Base-by-base conservation (phyloP, 352 stramenopile species). In the Pythium utonaiense region DNA sequence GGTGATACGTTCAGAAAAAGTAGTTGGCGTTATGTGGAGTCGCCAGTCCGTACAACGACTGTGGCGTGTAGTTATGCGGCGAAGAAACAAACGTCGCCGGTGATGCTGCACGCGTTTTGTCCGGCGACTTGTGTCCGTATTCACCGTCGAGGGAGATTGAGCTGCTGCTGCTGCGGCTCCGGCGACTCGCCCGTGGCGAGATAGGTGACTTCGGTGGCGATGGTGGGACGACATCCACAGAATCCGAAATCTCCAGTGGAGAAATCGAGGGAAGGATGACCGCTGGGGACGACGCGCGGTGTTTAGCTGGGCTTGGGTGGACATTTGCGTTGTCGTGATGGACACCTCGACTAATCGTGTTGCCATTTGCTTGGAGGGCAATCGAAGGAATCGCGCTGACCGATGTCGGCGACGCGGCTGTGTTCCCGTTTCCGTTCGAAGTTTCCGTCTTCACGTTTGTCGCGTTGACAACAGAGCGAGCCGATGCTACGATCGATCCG, bases 11-110 rank as follows among this genome's bases (percentile, higher is more conserved):
- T 68, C 55, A 69, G 47, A 69, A 69, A 51, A 58, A 69, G 44
- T 61, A 61, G 50, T 64, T 69, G 21, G 62, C 53, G 24, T 68
- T 68, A 25, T 63, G 47, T 14, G 62, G 56, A 24, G 48, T 62
- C 25, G 56, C 49, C 17, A 68, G 53, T 3, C 49, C 53, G 48
- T 59, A 59, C 28, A 50, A 51, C 8, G 53, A 9, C 41, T 49
- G 21, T 1, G 52, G 42, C 22, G 55, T 22, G 33, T 40, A 64
- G 13, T 33, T 36, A 24, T 51, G 56, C 1, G 49, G 49, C 6
- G 51, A 21, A 3, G 51, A 9, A 2, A 56, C 36, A 6, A 65
- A 63, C 3, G 55, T 40, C 1, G 44, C 25, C 1, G 57, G 49
- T 7, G 57, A 50, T 34, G 42, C 62, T 6, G 36, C 51, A 24